Conservation (phyloP, 768 basidiomycete species). For the Daedaleopsis sinensis region DNA sequence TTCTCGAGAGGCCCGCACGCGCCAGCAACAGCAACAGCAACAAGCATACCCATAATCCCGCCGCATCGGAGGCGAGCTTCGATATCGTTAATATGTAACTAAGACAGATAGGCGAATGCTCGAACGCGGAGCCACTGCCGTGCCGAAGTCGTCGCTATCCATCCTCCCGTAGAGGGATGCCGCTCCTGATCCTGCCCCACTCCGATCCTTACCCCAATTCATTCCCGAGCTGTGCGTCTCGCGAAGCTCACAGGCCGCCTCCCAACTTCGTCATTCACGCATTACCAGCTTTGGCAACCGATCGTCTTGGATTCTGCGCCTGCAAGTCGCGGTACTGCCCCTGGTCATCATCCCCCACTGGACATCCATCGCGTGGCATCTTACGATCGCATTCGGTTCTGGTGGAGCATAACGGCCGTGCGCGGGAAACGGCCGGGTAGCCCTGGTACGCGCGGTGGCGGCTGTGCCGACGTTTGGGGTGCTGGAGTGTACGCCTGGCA, state of each 20-base stretch:
- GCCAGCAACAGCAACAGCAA: constrained; percentile 22
- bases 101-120: not conserved
- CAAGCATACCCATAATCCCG: constrained; percentile 11
- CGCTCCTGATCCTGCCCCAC: not conserved
- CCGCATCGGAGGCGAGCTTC: not conserved
- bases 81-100: not conserved
- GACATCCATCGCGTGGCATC: not conserved
- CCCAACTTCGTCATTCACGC: not conserved
- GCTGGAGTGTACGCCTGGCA: not conserved
- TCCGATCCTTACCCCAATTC: not conserved
- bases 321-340: not conserved
- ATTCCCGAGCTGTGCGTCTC: not conserved
- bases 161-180: not conserved
- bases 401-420: not conserved
- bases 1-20: constrained; percentile 26
- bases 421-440: not conserved
- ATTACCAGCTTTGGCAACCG: too few species aligned
- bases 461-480: not conserved
- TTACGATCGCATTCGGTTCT: not conserved
- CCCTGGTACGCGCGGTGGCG: not conserved
- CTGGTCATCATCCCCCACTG: not conserved
- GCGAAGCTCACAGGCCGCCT: not conserved
- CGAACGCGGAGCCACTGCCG: not conserved
- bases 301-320: not conserved
- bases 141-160: not conserved